Evolutionary conservation across 352 stramenopile species (phyloP).

Genomic region (Pythium sukuiense): DNA sequence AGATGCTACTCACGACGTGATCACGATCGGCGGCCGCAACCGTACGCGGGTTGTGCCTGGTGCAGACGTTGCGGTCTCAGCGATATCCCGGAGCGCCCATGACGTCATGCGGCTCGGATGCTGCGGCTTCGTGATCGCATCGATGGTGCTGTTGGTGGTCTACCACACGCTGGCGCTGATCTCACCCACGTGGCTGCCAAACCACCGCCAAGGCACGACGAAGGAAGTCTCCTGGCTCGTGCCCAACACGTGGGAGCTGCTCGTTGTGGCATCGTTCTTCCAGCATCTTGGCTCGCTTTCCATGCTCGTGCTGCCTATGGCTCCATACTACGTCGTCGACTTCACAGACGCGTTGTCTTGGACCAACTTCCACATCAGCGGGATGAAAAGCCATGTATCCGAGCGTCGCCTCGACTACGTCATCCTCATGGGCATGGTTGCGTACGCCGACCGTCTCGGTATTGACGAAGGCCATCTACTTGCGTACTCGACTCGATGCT

Average conservation of each 20-base stretch:
- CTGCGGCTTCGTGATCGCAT: constrained; percentile 52
- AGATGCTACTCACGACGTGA: constrained; percentile 13
- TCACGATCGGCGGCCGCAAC: constrained; percentile 50
- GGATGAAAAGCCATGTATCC: not conserved
- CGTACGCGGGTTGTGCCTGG: constrained; percentile 49
- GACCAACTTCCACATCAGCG: constrained; percentile 44
- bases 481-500: constrained; percentile 39
- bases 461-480: constrained; percentile 54
- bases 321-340: constrained; percentile 71
- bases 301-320: constrained; percentile 70
- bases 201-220: constrained; percentile 7
- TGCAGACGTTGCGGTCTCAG: constrained; percentile 55
- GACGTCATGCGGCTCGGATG: constrained; percentile 50
- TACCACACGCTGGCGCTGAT: constrained; percentile 58
- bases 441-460: constrained; percentile 65
- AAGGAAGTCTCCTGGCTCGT: constrained; percentile 38
- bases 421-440: constrained; percentile 69
- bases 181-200: constrained; percentile 40
- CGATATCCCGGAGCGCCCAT: constrained; percentile 40
- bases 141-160: constrained; percentile 48
- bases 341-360: constrained; percentile 81
- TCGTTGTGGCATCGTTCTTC: constrained; percentile 59
- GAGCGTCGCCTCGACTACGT: constrained; percentile 27
- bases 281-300: constrained; percentile 74
- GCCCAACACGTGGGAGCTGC: constrained; percentile 71